Conservation (phyloP, 73 alveolate species). For the Paraurostyla sp. region DNA sequence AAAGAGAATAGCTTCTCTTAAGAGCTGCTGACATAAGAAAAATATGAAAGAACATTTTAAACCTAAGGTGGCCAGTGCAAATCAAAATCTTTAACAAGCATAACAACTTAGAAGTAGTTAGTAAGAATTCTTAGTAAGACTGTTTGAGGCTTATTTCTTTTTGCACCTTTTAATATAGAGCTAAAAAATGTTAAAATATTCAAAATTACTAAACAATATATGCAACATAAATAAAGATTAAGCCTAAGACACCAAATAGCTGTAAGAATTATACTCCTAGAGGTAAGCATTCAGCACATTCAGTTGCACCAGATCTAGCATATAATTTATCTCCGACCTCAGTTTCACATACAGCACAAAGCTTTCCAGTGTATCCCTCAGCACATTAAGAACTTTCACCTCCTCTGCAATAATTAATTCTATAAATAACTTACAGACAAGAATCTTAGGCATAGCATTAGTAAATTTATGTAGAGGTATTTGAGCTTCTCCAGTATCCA, state of each 20-base stretch:
- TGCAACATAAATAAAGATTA: neutral
- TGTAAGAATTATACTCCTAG: neutral
- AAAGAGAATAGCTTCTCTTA: conserved; percentile 11
- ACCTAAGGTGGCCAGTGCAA: conserved; percentile 52
- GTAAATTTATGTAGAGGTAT: neutral
- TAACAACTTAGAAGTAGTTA: conserved; percentile 42
- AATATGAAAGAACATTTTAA: neutral
- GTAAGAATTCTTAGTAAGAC: conserved; percentile 67
- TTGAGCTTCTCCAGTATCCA: conserved; percentile 66
- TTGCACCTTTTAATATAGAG: neutral
- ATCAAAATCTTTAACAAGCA: conserved; percentile 47
- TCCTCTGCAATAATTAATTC: neutral
- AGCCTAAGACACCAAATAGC: neutral
- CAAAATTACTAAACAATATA: neutral
- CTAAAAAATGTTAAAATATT: neutral
- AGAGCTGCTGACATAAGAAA: conserved; percentile 42
- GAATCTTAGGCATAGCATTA: conserved; percentile 24
- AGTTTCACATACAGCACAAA: conserved; percentile 24
- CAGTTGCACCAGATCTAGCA: conserved; percentile 54
- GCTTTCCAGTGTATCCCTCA: conserved; percentile 14
- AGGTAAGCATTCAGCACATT: conserved; percentile 51
- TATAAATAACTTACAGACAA: neutral
- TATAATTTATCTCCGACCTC: conserved; percentile 9
- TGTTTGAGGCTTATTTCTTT: conserved; percentile 39
- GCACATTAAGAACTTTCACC: conserved; percentile 19